phyloP scores from a whole-genome alignment of 192 early-diverging fungal genomes.

The Gonapodya prolifera region DNA sequence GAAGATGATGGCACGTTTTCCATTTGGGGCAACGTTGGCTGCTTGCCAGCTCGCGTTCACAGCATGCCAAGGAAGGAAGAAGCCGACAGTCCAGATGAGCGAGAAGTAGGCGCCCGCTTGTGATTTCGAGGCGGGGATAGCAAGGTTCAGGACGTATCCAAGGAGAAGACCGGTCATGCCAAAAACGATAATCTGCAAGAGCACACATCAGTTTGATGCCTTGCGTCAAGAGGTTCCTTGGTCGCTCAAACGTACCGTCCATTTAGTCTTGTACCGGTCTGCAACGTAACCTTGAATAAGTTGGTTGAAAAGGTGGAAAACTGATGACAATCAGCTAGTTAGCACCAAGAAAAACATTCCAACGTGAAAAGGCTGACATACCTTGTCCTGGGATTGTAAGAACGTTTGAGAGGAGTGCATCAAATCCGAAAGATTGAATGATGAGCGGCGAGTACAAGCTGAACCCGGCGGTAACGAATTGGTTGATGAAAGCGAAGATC shows the following conservation, averaged over 20 bases:
- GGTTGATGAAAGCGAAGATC: slow-evolving; percentile 12
- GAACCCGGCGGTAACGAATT: slow-evolving; percentile 11
- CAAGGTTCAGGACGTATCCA: slow-evolving; percentile 17
- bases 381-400: slow-evolving; percentile 8
- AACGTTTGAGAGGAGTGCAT: slow-evolving; percentile 14
- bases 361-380: not conserved
- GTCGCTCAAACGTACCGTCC: slow-evolving; percentile 16
- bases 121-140: slow-evolving; percentile 16
- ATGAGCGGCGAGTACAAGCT: slow-evolving; percentile 5
- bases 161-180: slow-evolving; percentile 23
- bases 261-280: slow-evolving; percentile 12
- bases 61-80: slow-evolving; percentile 4
- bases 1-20: slow-evolving; percentile 25
- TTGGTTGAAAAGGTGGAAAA: not conserved
- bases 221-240: slow-evolving; percentile 13
- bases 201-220: slow-evolving; percentile 9
- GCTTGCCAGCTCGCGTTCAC: slow-evolving; percentile 24
- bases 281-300: slow-evolving; percentile 16
- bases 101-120: slow-evolving; percentile 13
- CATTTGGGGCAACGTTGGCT: slow-evolving; percentile 19
- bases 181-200: slow-evolving; percentile 24
- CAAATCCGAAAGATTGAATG: slow-evolving; percentile 9
- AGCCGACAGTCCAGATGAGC: slow-evolving; percentile 5
- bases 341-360: not conserved
- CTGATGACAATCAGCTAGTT: not conserved